Conservation (phyloP, 768 basidiomycete genomes). For the Lactifluus volemus region DNA sequence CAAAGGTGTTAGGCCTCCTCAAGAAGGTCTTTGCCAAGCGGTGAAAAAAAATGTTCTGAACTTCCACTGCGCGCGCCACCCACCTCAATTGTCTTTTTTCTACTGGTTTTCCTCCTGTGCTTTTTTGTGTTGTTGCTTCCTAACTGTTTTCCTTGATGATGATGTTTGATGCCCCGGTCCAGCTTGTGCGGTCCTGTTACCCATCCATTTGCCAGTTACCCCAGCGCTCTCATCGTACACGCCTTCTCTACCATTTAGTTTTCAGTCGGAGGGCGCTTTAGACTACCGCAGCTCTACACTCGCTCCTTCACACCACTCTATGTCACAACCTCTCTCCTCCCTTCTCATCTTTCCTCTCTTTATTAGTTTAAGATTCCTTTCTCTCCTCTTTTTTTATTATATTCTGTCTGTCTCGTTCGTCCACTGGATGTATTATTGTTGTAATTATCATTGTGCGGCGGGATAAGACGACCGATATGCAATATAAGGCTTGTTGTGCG, state of each 20-base stretch:
- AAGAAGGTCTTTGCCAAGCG: constrained; percentile 93
- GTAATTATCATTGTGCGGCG: constrained; percentile 17
- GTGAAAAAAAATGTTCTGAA: constrained; percentile 31
- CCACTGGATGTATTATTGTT: constrained; percentile 21
- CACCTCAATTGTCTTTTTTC: neutral
- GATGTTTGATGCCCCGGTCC: constrained; percentile 7
- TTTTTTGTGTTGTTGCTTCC: constrained; percentile 1
- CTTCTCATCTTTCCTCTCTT: neutral
- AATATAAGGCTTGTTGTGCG: constrained; percentile 16
- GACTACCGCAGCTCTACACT: neutral
- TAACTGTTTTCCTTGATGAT: constrained; percentile 5
- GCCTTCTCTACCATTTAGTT: neutral
- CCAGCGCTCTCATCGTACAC: constrained; percentile 16
- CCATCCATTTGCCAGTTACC: constrained; percentile 16
- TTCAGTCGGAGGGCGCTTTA: neutral
- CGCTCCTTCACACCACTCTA: neutral
- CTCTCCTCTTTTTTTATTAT: neutral
- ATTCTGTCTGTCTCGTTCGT: constrained; percentile 13
- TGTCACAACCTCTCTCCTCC: neutral
- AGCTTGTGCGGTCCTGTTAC: constrained; percentile 9
- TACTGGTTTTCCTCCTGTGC: neutral
- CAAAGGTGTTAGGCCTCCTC: constrained; percentile 83
- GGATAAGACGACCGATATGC: constrained; percentile 12
- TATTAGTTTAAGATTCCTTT: constrained; percentile 8
- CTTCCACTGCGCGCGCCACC: constrained; percentile 5